Evolutionary conservation across 192 early-diverging fungal genomes (phyloP).

Genomic region (Dissophora ornata): DNA sequence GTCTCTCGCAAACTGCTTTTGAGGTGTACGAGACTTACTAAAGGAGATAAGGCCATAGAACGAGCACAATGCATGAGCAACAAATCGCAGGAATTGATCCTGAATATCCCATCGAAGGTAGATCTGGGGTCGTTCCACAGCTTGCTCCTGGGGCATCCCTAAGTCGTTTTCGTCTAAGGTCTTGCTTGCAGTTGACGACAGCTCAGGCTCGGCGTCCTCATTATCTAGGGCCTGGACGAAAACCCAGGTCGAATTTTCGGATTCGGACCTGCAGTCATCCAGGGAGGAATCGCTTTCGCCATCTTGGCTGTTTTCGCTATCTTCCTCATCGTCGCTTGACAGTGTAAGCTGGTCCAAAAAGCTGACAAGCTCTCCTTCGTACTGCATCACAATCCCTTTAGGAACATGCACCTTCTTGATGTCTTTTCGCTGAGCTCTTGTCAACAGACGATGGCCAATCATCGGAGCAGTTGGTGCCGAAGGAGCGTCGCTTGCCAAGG

Average conservation of each 20-base stretch:
- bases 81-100: constrained; percentile 62
- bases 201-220: neutral
- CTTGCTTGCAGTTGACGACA: neutral
- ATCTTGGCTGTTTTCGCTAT: neutral
- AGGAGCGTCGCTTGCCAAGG: neutral
- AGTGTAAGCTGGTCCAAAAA: constrained; percentile 57
- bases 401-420: constrained; percentile 64
- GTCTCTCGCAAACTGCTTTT: no score
- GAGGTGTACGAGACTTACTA: no score
- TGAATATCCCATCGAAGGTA: constrained; percentile 59
- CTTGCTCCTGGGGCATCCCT: neutral
- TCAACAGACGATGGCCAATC: constrained; percentile 32
- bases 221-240: constrained; percentile 1
- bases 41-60: constrained; percentile 62
- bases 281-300: neutral
- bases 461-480: neutral
- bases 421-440: constrained; percentile 54
- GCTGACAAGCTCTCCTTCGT: constrained; percentile 57
- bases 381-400: constrained; percentile 58
- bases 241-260: constrained; percentile 21
- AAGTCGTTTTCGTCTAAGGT: constrained; percentile 1
- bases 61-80: constrained; percentile 59
- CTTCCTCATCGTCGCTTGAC: constrained; percentile 14
- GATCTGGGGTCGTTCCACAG: constrained; percentile 14
- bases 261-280: neutral